Percentiles rank a stretch among this genome's conserved stretches.
Conservation (phyloP, 805 yeast genomes). For the Blastobotrys chiropterorum region DNA sequence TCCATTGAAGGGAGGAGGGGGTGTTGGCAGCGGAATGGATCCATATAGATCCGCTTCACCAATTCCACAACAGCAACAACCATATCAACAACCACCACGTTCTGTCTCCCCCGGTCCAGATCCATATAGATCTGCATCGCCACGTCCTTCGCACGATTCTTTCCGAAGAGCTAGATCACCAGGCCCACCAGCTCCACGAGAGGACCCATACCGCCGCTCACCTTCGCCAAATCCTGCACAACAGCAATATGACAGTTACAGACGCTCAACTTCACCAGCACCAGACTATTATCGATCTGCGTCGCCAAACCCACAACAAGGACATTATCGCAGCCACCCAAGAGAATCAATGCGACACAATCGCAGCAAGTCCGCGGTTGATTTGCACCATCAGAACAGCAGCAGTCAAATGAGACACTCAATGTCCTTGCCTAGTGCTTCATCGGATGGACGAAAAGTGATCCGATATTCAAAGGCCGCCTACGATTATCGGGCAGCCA, state of each 20-base stretch:
- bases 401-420: slow-evolving; percentile 6
- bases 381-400: slow-evolving; percentile 6
- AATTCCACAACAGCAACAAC: slow-evolving; percentile 7
- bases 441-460: slow-evolving; percentile 51
- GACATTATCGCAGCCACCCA: slow-evolving; percentile 12
- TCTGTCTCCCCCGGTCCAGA: slow-evolving; percentile 1
- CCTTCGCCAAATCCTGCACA: slow-evolving; percentile 13
- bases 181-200: slow-evolving; percentile 4
- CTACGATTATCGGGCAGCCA: slow-evolving; percentile 53
- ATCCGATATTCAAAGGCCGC: slow-evolving; percentile 47
- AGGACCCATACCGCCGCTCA: slow-evolving; percentile 11
- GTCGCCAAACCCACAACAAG: slow-evolving; percentile 8
- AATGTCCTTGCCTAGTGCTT: slow-evolving; percentile 36
- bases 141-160: background rate
- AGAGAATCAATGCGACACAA: slow-evolving; percentile 16
- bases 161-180: background rate
- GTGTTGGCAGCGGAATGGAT: slow-evolving; percentile 16
- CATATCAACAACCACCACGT: slow-evolving; percentile 1
- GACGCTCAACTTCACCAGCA: background rate
- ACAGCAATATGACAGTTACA: background rate
- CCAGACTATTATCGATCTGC: slow-evolving; percentile 9
- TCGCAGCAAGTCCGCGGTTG: slow-evolving; percentile 22
- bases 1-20: slow-evolving; percentile 13
- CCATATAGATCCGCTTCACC: slow-evolving; percentile 6
- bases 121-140: slow-evolving; percentile 3